phyloP scores from a whole-genome alignment of 2,329 filamentous ascomycete genomes.

The Apiospora malaysiana region DNA sequence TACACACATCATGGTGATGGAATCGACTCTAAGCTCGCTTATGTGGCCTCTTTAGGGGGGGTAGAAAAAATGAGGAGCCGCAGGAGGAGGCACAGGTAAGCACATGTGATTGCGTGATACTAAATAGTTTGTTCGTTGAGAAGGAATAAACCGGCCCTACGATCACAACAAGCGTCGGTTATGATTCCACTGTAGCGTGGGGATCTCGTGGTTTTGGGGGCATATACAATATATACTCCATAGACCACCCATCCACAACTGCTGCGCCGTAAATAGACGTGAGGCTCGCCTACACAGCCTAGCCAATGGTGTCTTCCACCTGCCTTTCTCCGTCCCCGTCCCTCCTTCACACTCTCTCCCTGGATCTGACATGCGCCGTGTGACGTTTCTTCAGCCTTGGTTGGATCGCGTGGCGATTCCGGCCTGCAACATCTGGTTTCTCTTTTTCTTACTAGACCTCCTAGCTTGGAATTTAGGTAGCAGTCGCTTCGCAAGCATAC shows the following conservation, averaged over 20 bases:
- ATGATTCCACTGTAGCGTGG: slow-evolving; percentile 4
- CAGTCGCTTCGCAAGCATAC: not conserved
- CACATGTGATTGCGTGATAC: not conserved
- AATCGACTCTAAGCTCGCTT: not conserved
- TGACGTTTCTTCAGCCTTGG: not conserved
- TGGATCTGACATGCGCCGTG: not conserved
- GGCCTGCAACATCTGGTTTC: not conserved
- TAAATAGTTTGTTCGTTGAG: not conserved
- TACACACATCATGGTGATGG: not conserved
- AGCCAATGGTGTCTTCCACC: not conserved
- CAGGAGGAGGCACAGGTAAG: not conserved
- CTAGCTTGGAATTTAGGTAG: not conserved
- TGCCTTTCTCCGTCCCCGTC: not conserved
- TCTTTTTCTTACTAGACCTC: not conserved
- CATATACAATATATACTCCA: not conserved
- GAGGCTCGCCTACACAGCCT: not conserved
- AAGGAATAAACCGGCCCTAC: not conserved
- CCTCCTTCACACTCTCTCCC: not conserved
- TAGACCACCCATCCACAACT: not conserved
- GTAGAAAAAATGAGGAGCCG: not conserved
- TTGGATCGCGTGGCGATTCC: not conserved
- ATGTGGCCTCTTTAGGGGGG: not conserved
- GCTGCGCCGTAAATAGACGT: not conserved
- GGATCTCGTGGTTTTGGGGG: not conserved
- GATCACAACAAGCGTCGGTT: not conserved